Conservation (phyloP, 2,329 filamentous ascomycete species). For the Cordyceps militaris region DNA sequence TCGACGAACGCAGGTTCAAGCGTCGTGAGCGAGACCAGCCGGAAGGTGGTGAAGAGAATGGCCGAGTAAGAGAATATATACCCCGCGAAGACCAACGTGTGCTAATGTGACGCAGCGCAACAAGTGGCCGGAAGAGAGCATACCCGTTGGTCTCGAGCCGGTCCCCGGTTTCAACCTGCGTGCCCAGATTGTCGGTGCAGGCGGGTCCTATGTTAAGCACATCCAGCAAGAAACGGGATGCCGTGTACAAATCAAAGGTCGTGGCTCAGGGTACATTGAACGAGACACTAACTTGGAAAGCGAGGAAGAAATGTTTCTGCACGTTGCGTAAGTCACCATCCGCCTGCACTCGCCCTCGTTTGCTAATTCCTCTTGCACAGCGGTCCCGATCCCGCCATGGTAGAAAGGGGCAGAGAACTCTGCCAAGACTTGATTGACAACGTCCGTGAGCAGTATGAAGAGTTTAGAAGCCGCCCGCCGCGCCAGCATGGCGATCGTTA, state of each 20-base stretch:
- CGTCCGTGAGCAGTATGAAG: conserved; percentile 83
- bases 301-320: conserved; percentile 93
- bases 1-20: conserved; percentile 89
- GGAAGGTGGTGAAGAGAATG: conserved; percentile 87
- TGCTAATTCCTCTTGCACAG: conserved; percentile 40
- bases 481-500: conserved; percentile 50
- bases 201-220: conserved; percentile 93
- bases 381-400: conserved; percentile 79
- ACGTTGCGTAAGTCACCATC: conserved; percentile 70
- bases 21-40: conserved; percentile 70
- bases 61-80: conserved; percentile 57
- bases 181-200: conserved; percentile 90
- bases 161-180: conserved; percentile 92
- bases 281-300: conserved; percentile 81
- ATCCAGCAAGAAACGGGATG: conserved; percentile 94
- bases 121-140: conserved; percentile 98
- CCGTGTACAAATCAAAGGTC: conserved; percentile 96
- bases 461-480: conserved; percentile 77
- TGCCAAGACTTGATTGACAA: conserved; percentile 83
- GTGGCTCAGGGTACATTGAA: conserved; percentile 90
- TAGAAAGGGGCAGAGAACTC: conserved; percentile 78
- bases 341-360: neutral
- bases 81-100: conserved; percentile 9
- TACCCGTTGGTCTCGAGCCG: conserved; percentile 83
- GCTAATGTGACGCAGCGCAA: conserved; percentile 60